Evolutionary conservation across 345 rosid species (phyloP), one percentile per base, ranked within the genome.

Genomic region (Populus euphratica): DNA sequence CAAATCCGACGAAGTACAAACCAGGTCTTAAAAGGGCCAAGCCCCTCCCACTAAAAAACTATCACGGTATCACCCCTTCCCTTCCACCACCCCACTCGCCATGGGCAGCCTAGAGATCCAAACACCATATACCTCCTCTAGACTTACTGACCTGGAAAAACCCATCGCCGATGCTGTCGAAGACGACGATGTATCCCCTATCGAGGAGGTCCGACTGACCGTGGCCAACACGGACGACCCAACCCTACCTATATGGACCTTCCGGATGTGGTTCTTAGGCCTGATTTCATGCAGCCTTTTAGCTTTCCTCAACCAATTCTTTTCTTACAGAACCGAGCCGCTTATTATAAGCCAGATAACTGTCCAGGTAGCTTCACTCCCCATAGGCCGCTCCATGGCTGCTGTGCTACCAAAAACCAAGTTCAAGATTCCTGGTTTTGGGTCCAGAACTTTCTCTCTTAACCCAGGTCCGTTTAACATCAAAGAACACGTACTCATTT

Each of bases 391-490:
- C 18, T 92, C 91, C 91, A 35, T 92, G 83, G 93, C 93, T 0
- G 81, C 85, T 18, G 88, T 69, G 49, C 87, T 94, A 68, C 96
- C 97, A 4, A 72, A 5, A 31, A 86, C 89, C 71, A 83, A 61
- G 90, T 91, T 94, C 77, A 75, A 86, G 29, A 68, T 93, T 73
- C 92, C 90, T 0, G 93, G 90, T 3, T 75, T 81, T 8, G 98
- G 96, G 59, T 83, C 88, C 4, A 82, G 62, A 61, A n/a, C 27
- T 73, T 90, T 91, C 68, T 90, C 98, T 20, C 78, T 94, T 54
- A 94, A 94, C 84, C 92, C 94, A 10, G 97, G 96, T 5, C 90
- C 96, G 27, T 94, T 94, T 79, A 94, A 94, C 82, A 86, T 91
- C 86, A 94, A 94, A 73, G 97, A 94, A 69, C 96, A 92, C 75